Percentiles rank a stretch among this genome's conserved stretches.
Conservation (phyloP, 495 filamentous ascomycete genomes). For the Lepidopterella palustris region DNA sequence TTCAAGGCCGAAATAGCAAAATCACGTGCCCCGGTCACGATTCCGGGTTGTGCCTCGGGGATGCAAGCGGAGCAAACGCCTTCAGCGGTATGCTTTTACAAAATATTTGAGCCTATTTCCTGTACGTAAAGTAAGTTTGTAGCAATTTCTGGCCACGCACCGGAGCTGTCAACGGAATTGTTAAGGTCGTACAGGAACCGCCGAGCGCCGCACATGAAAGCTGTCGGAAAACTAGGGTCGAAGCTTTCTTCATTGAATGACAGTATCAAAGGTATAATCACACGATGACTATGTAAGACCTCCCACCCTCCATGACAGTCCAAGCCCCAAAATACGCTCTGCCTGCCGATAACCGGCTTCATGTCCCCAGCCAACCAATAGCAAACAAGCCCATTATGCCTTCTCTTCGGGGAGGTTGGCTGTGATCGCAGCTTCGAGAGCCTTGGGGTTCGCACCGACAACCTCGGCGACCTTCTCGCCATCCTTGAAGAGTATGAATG, state of each 20-base stretch:
- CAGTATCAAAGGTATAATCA: background rate
- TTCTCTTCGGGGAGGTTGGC: constrained; percentile 13
- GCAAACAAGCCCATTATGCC: background rate
- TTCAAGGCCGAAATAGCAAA: too few species aligned
- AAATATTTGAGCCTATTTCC: too few species aligned
- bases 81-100: too few species aligned
- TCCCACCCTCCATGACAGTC: background rate
- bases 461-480: constrained; percentile 63
- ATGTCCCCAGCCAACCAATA: background rate
- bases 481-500: constrained; percentile 78
- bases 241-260: background rate
- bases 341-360: background rate
- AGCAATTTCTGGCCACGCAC: too few species aligned
- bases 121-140: too few species aligned
- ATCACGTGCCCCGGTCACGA: too few species aligned
- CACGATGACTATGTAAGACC: background rate
- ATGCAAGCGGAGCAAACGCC: too few species aligned
- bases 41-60: too few species aligned
- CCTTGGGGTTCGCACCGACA: constrained; percentile 72
- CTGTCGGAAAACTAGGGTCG: background rate
- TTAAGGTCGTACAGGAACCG: too few species aligned
- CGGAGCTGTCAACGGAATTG: too few species aligned
- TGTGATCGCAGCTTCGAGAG: constrained; percentile 51
- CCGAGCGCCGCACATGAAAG: too few species aligned
- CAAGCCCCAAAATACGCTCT: background rate